Evolutionary conservation across 2,329 filamentous ascomycete species (phyloP), one percentile per base, ranked within the genome.

Genomic region (Aspergillus texensis): DNA sequence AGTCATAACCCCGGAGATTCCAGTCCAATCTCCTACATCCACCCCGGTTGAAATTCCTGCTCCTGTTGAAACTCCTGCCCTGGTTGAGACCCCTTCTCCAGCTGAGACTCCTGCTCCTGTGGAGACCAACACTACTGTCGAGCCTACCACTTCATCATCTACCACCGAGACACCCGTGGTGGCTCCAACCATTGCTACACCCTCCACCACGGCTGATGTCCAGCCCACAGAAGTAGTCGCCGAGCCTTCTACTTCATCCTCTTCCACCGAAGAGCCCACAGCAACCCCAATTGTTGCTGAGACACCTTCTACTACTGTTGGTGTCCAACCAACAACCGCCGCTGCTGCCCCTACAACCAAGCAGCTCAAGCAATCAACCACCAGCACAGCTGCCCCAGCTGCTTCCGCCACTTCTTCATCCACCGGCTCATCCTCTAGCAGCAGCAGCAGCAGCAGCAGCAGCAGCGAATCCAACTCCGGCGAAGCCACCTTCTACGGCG

Each of bases 401-500:
- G 55, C 65, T 24, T 39, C 65, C 3, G 50, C 64, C 21, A 60
- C 62, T 16, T 60, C 67, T 21, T 61, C 62, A 26, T 62, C 65
- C 16, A 62, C 65, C 24, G 41, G 60, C 56, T 65, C 65, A 19
- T 34, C 45, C 16, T 60, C 62, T 9, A 50, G 67, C n/a, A 63
- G 19, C 43, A 45, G 10, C 41, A 21, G 19, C 43, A 45, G 10
- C 41, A 24, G 21, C 21, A 24, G 21, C 21, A 45, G n/a, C 8
- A 10, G 19, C 43, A 46, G n/a, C 43, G 43, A 10, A n/a, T 50
- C 59, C 30, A 71, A 73, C 39, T 70, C 75, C 5, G 82, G 82
- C 65, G 69, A 77, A 62, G 82, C 83, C 52, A 86, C 85, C 54
- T 85, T 80, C 67, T 87, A 87, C 70, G 82, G 83, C 36, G 85